Evolutionary conservation across 805 yeast genomes (phyloP), one percentile per base, ranked within the genome.

Genomic region (Myxozyma kluyveri): DNA sequence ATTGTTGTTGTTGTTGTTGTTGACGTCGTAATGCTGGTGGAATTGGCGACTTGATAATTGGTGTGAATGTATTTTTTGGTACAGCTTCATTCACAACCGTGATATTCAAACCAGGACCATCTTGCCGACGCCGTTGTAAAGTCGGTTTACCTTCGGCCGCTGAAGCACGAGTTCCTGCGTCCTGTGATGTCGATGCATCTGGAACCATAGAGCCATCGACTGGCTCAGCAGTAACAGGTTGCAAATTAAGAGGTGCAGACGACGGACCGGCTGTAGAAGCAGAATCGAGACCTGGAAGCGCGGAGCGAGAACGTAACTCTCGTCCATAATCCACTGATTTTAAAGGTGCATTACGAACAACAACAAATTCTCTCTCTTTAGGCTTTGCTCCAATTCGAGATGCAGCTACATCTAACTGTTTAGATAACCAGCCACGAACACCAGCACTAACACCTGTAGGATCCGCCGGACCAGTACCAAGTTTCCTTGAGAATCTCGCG

Each of bases 381-480:
- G 42, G 39, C 39, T 45, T 38, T 6, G 37, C 36, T 7, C 53
- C 47, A 7, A 47, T 19, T 19, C 44, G 36, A 14, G 52, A 50
- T 3, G 56, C 26, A 4, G 51, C 42, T 29, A 42, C 43, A 10
- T 46, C 52, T 17, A 55, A 24, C 22, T 47, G 57, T 27, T 50
- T 42, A 5, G 56, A 43, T 23, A 59, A 31, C 64, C 61, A 56
- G 17, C 63, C 61, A n/a, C 45, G 39, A n/a, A 61, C 59, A 18
- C 61, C 63, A 3, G 64, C 50, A 23, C 60, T 36, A 23, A 59
- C 54, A n/a, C 64, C 41, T 4, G 60, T 61, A 12, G 64, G 64
- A 46, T 61, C 60, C 4, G 62, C 61, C 2, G 64, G 64, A 4
- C 64, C 64, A 3, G 64, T 61, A 10, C 59, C 63, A 19, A 61